A percentile compares a stretch with the other conserved stretches of the same genome.
Conservation (phyloP, 441 rosid species). For the Mallotus repandus region DNA sequence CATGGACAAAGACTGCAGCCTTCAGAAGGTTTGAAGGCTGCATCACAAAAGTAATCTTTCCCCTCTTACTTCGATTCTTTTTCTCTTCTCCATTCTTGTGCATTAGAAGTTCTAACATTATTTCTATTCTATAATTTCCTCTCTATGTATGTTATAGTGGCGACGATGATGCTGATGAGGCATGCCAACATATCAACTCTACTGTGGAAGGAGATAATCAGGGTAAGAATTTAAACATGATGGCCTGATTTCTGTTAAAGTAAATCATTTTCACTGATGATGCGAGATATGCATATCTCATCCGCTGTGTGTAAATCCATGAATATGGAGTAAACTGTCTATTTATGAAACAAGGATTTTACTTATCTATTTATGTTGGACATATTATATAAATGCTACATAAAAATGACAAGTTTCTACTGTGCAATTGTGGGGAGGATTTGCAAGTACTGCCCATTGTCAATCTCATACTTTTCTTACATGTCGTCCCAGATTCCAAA, state of each 20-base stretch:
- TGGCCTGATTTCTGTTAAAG: neutral
- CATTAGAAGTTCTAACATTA: neutral
- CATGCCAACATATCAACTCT: slow-evolving; percentile 29
- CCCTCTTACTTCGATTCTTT: slow-evolving; percentile 5
- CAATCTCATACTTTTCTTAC: slow-evolving; percentile 27
- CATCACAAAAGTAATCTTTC: slow-evolving; percentile 40
- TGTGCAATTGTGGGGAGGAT: neutral
- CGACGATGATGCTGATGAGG: slow-evolving; percentile 30
- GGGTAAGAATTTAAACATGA: slow-evolving; percentile 36
- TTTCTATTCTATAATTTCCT: slow-evolving; percentile 6
- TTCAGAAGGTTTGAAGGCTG: slow-evolving; percentile 31
- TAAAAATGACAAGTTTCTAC: neutral
- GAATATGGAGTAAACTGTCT: neutral
- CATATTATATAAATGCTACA: too few relatives aligned
- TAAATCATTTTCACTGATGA: neutral
- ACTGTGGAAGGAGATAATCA: slow-evolving; percentile 24
- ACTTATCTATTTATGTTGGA: neutral
- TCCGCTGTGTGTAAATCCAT: neutral
- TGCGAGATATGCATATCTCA: neutral
- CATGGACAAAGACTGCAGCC: slow-evolving; percentile 35
- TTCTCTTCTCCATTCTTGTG: neutral
- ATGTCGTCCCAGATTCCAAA: slow-evolving; percentile 41
- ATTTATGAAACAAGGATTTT: neutral
- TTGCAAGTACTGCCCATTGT: neutral
- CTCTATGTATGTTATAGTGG: slow-evolving; percentile 29